phyloP scores from a whole-genome alignment of 768 basidiomycete genomes.

The Udeniomyces megalosporus region DNA sequence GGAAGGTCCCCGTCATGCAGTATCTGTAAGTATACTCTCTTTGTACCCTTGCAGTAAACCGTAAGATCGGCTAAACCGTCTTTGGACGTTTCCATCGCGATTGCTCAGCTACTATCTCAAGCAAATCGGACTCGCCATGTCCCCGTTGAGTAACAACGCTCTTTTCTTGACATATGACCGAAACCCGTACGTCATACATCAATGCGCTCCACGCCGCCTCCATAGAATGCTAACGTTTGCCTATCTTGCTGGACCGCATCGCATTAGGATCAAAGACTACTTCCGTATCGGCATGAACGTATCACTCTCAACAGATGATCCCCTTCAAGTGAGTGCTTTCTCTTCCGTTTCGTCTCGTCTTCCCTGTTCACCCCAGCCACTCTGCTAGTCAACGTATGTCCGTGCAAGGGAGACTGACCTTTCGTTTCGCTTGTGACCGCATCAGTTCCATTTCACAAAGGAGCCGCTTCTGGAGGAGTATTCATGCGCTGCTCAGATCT shows the following conservation, averaged over 20 bases:
- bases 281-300: slow-evolving; percentile 88
- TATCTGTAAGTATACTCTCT: slow-evolving; percentile 50
- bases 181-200: slow-evolving; percentile 43
- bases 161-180: slow-evolving; percentile 91
- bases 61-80: neutral
- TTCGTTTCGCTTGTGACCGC: too few relatives aligned
- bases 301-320: slow-evolving; percentile 14
- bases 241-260: neutral
- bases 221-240: neutral
- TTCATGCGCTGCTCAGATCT: slow-evolving; percentile 96
- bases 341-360: slow-evolving; percentile 34
- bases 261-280: slow-evolving; percentile 55
- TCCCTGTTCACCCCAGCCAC: neutral
- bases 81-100: too few relatives aligned
- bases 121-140: slow-evolving; percentile 98
- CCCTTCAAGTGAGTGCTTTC: slow-evolving; percentile 8
- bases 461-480: slow-evolving; percentile 94
- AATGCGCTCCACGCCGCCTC: neutral
- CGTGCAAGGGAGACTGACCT: too few relatives aligned
- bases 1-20: slow-evolving; percentile 91
- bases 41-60: neutral
- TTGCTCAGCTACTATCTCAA: slow-evolving; percentile 48
- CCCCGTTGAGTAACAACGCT: slow-evolving; percentile 92
- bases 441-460: slow-evolving; percentile 99
- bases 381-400: too few relatives aligned